A percentile compares a stretch with the other conserved stretches of the same genome.
Evolutionary conservation across 2,329 filamentous ascomycete species (phyloP).

Genomic region (Fusarium liriodendri): DNA sequence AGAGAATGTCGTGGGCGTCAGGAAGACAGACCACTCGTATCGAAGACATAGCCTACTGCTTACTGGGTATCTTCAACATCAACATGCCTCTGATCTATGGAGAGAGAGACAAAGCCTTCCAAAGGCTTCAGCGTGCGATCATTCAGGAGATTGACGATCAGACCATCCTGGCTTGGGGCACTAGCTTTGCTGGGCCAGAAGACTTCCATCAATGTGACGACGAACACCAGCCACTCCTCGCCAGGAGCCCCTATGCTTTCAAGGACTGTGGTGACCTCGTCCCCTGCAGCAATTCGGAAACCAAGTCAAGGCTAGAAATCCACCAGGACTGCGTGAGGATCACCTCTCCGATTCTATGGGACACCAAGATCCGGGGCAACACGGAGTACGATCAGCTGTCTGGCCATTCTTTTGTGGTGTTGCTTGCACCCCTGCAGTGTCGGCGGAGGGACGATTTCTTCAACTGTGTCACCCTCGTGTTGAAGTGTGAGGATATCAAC

Average conservation of each 20-base stretch:
- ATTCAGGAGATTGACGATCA: conserved; percentile 4
- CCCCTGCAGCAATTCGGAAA: not conserved
- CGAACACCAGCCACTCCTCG: not conserved
- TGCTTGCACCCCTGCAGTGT: not conserved
- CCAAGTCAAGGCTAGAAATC: not conserved
- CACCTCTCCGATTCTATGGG: not conserved
- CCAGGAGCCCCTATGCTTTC: not conserved
- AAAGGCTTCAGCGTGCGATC: conserved; percentile 4
- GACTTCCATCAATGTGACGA: not conserved
- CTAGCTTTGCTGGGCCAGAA: not conserved
- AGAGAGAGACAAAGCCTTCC: conserved; percentile 2
- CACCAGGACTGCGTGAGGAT: not conserved
- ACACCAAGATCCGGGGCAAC: not conserved
- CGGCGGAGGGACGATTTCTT: not conserved
- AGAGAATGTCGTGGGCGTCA: conserved; percentile 15
- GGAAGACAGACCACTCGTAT: not conserved
- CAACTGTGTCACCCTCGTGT: not conserved
- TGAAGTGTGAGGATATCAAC: not conserved
- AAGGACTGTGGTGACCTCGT: conserved; percentile 2
- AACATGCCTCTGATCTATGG: conserved; percentile 18
- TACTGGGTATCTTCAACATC: conserved; percentile 13
- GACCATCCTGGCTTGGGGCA: not conserved
- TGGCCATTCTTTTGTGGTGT: not conserved
- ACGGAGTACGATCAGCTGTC: not conserved
- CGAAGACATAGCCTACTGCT: conserved; percentile 9